These are phyloP conservation scores for Suillus placidus DNA, from an alignment of 768 basidiomycete genomes.

Conservation along the genomic window DNA sequence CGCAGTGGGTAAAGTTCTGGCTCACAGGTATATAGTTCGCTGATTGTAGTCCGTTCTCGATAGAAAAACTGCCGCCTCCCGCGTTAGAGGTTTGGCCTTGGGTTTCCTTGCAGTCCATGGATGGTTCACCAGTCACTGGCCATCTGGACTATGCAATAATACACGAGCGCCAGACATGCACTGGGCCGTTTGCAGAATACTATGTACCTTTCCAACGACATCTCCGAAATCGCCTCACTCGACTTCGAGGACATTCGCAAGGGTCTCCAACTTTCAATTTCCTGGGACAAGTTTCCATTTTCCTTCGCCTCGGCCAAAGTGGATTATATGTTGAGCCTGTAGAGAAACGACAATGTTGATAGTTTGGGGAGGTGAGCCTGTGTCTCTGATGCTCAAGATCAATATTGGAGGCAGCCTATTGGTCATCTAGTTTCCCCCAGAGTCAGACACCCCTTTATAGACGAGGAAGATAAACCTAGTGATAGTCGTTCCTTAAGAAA, in stretches of 20 bases:
- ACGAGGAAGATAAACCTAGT: no score
- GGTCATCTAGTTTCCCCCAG: constrained; percentile 24
- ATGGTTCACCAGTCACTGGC: constrained; percentile 38
- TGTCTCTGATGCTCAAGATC: constrained; percentile 44
- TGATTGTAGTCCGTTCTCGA: background rate
- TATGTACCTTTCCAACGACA: constrained; percentile 58
- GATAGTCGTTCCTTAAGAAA: background rate
- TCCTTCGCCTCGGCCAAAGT: constrained; percentile 37
- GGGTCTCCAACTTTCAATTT: constrained; percentile 38
- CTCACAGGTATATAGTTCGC: background rate
- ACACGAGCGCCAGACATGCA: background rate
- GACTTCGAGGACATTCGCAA: constrained; percentile 39
- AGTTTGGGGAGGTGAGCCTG: constrained; percentile 49
- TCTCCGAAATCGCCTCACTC: constrained; percentile 59
- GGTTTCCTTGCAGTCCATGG: background rate
- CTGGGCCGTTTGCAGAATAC: background rate
- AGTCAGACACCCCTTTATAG: no score
- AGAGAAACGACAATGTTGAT: constrained; percentile 51
- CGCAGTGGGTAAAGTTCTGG: background rate
- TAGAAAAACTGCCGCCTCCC: background rate
- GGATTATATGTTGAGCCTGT: constrained; percentile 41
- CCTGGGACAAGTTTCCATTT: constrained; percentile 36
- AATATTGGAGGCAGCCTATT: constrained; percentile 34
- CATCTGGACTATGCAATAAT: constrained; percentile 41
- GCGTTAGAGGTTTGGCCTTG: background rate